phyloP scores from a whole-genome alignment of 768 basidiomycete genomes.

The Mycena crocata region DNA sequence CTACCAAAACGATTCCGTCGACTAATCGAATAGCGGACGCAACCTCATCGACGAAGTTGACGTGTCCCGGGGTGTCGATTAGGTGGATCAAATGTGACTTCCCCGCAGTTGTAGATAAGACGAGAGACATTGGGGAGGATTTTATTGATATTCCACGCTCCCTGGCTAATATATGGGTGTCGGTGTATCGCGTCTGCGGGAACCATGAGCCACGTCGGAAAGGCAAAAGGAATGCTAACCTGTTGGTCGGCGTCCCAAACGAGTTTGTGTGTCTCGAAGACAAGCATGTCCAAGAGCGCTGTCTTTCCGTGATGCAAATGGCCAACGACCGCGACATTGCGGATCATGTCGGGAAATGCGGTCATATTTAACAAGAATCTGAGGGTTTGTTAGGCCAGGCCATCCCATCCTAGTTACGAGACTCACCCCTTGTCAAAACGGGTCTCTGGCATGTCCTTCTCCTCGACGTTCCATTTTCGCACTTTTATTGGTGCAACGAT shows the following conservation, averaged over 20 bases:
- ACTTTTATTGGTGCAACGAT: constrained; percentile 96
- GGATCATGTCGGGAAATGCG: constrained; percentile 91
- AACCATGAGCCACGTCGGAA: constrained; percentile 24
- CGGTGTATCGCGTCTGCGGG: constrained; percentile 93
- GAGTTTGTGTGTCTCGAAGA: constrained; percentile 96
- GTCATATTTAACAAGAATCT: constrained; percentile 95
- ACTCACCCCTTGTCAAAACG: constrained; percentile 96
- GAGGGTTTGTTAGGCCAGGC: constrained; percentile 19
- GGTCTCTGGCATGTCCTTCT: constrained; percentile 95
- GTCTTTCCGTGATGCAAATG: constrained; percentile 99
- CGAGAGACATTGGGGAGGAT: constrained; percentile 95
- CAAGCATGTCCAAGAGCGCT: constrained; percentile 95
- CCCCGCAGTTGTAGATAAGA: constrained; percentile 85
- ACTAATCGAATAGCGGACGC: constrained; percentile 87
- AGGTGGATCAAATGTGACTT: constrained; percentile 95
- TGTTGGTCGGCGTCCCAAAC: constrained; percentile 92
- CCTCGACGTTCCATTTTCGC: constrained; percentile 93
- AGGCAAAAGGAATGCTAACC: constrained; percentile 57
- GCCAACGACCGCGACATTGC: constrained; percentile 96
- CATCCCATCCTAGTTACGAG: constrained; percentile 22
- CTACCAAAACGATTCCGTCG: constrained; percentile 93
- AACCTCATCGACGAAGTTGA: constrained; percentile 99
- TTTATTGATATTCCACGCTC: constrained; percentile 95
- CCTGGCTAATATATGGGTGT: constrained; percentile 91
- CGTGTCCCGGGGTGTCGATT: constrained; percentile 97